Base-by-base conservation (phyloP, 225 moss, liverwort and hornwort genomes). In the Lunularia cruciata region DNA sequence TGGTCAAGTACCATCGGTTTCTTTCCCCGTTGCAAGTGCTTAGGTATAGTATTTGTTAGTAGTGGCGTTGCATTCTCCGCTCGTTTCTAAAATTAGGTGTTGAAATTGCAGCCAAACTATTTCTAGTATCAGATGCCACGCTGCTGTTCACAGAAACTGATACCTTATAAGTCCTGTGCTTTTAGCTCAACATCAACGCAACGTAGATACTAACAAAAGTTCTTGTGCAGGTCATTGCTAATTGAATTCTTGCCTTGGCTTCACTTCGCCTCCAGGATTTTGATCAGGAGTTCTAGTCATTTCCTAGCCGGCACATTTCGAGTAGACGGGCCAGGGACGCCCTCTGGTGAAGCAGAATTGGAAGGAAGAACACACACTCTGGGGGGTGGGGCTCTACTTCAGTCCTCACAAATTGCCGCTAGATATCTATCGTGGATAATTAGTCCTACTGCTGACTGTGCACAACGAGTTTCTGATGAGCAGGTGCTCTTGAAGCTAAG, bases 241-340 rank as follows among this genome's bases (percentile, higher is more conserved):
- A 60, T 67, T 39, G 77, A 77, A 35, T 72, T 72, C 48, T 10
- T 42, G n/a, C 72, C 72, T 14, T 77, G 77, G 77, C 40, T 77
- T n/a, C 12, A 72, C 48, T 77, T 77, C 51, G 77, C 77, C 65
- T 56, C 36, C n/a, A 76, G 64, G 45, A 25, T 65, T 27, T 57
- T 76, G 2, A 57, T 76, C 37, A 56, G 34, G 18, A 47, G 15
- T 38, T 27, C 35, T 38, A 48, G 26, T 38, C 68, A 49, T 38
- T 43, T 12, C 28, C 19, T 53, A 45, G 19, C 52, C 3, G 13
- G 22, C 4, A 40, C 39, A 13, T 56, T 4, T 42, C 63, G 14
- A 22, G 9, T 26, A 71, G 63, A 64, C 8, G 2, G 32, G 42
- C 20, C 36, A 15, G 55, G 45, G 5, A 53, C 18, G n/a, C 3